These are phyloP conservation scores for Debaryomyces udenii DNA, from an alignment of 1,139 yeast genomes.

Conservation along the genomic window DNA sequence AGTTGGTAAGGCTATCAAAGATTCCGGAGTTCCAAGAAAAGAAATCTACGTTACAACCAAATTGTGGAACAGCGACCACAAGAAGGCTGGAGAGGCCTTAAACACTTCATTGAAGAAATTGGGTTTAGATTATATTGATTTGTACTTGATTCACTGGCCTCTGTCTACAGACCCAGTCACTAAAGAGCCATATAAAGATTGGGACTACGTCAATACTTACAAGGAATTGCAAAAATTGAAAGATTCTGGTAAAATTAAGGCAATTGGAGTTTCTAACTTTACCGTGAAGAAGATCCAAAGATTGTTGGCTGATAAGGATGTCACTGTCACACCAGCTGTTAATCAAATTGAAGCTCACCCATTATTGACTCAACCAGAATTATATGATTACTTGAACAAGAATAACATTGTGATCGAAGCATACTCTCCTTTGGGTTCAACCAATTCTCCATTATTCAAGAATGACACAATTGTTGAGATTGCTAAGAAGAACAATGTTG, in stretches of 20 bases:
- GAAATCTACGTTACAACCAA: slow-evolving; percentile 81
- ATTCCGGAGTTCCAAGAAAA: slow-evolving; percentile 68
- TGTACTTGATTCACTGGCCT: slow-evolving; percentile 91
- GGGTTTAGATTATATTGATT: slow-evolving; percentile 79
- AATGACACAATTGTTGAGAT: slow-evolving; percentile 42
- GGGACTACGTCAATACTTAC: slow-evolving; percentile 71
- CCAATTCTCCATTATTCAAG: slow-evolving; percentile 52
- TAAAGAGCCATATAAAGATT: slow-evolving; percentile 35
- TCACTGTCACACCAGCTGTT: slow-evolving; percentile 54
- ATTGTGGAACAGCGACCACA: slow-evolving; percentile 71
- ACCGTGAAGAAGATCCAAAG: slow-evolving; percentile 48
- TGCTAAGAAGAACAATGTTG: slow-evolving; percentile 47
- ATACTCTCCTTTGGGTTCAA: slow-evolving; percentile 60
- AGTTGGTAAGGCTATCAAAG: slow-evolving; percentile 67
- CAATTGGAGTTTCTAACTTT: slow-evolving; percentile 67
- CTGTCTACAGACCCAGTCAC: slow-evolving; percentile 47
- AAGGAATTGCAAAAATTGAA: slow-evolving; percentile 65
- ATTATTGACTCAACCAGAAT: slow-evolving; percentile 53
- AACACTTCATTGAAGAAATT: slow-evolving; percentile 65
- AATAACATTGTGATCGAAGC: slow-evolving; percentile 54
- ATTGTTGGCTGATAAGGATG: slow-evolving; percentile 48
- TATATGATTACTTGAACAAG: slow-evolving; percentile 44
- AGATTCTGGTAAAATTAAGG: slow-evolving; percentile 55
- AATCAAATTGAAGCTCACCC: slow-evolving; percentile 67
- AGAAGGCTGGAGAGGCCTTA: slow-evolving; percentile 60